Conservation (phyloP, 2,329 filamentous ascomycete genomes). For the Zymoseptoria tritici region DNA sequence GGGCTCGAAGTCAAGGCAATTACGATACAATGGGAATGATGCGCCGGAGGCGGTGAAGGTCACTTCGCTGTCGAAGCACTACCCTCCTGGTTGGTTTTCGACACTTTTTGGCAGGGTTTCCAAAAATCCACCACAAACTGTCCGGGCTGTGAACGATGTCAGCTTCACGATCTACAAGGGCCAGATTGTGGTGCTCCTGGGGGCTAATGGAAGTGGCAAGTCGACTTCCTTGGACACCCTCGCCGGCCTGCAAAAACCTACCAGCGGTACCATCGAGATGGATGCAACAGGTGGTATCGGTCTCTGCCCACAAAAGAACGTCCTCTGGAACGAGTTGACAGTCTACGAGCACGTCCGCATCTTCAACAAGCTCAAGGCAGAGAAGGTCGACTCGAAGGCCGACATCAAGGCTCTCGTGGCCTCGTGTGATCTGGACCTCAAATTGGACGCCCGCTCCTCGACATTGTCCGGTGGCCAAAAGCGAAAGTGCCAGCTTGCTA, state of each 20-base stretch:
- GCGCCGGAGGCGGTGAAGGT: constrained; percentile 56
- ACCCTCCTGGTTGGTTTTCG: constrained; percentile 56
- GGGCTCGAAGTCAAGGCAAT: constrained; percentile 48
- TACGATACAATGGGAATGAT: constrained; percentile 25
- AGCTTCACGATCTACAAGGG: constrained; percentile 65
- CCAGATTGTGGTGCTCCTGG: constrained; percentile 77
- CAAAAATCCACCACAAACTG: constrained; percentile 51
- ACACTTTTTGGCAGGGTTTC: constrained; percentile 42
- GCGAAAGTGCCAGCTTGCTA: constrained; percentile 81
- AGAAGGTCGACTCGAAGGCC: constrained; percentile 52
- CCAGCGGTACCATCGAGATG: constrained; percentile 66
- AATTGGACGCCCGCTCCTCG: constrained; percentile 62
- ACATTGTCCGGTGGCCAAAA: constrained; percentile 89
- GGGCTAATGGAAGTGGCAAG: constrained; percentile 84
- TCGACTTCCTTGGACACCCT: constrained; percentile 82
- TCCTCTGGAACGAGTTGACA: constrained; percentile 80
- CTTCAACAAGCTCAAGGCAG: constrained; percentile 73
- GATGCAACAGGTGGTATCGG: constrained; percentile 71
- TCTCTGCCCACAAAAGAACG: constrained; percentile 84
- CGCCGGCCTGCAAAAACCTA: constrained; percentile 69
- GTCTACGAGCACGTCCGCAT: constrained; percentile 75
- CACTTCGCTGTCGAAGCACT: constrained; percentile 68
- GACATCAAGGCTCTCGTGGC: constrained; percentile 58
- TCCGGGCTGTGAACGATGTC: constrained; percentile 71
- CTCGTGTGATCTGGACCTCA: constrained; percentile 67